A percentile compares a stretch with the other conserved stretches of the same genome.
Conservation (phyloP, 192 early-diverging fungal species). For the Backusella liffmaniae region DNA sequence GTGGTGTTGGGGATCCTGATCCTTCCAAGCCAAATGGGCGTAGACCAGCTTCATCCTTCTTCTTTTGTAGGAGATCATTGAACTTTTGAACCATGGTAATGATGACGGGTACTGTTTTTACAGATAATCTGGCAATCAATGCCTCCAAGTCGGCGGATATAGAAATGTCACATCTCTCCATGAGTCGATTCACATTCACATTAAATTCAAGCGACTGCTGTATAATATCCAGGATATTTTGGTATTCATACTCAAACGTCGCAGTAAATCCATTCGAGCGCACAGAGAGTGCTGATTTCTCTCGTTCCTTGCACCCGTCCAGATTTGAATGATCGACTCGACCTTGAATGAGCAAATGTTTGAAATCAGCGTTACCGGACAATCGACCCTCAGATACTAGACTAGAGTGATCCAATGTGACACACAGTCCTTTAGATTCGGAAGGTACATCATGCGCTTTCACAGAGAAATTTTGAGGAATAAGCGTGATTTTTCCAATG, state of each 20-base stretch:
- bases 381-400: constrained; percentile 62
- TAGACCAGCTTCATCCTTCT: constrained; percentile 33
- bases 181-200: not conserved
- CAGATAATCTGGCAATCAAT: constrained; percentile 28
- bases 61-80: constrained; percentile 54
- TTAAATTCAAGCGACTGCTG: constrained; percentile 47
- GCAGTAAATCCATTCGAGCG: constrained; percentile 34
- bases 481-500: constrained; percentile 57
- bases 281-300: not conserved
- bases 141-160: constrained; percentile 10
- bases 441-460: constrained; percentile 40
- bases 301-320: not conserved
- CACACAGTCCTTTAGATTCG: constrained; percentile 36
- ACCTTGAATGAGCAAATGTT: not conserved
- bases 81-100: constrained; percentile 49
- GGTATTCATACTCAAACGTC: constrained; percentile 73
- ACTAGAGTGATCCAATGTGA: constrained; percentile 43
- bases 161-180: not conserved
- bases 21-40: not conserved
- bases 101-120: constrained; percentile 59
- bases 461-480: constrained; percentile 45
- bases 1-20: not conserved
- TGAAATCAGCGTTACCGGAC: constrained; percentile 37
- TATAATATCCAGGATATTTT: constrained; percentile 64
- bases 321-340: not conserved